A percentile compares a stretch with the other conserved stretches of the same genome.
Conservation (phyloP, 192 early-diverging fungal species). For the Backusella westeae region DNA sequence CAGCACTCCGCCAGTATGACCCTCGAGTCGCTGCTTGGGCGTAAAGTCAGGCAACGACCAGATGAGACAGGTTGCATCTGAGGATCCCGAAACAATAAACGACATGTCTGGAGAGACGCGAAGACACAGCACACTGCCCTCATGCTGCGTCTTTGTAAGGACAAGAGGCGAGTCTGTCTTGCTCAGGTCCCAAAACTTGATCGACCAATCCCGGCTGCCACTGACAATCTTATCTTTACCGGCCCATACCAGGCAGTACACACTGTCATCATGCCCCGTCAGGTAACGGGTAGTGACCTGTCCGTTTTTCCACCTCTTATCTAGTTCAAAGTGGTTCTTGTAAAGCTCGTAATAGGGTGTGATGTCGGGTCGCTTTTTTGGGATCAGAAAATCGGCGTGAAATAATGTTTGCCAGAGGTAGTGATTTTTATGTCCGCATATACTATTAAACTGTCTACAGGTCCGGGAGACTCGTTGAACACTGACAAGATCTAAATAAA, state of each 20-base stretch:
- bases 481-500: constrained; percentile 8
- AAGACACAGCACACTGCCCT: constrained; percentile 74
- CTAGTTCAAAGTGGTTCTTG: constrained; percentile 60
- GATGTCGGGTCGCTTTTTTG: background rate
- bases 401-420: constrained; percentile 20
- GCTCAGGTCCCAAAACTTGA: constrained; percentile 81
- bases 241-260: constrained; percentile 91
- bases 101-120: constrained; percentile 65
- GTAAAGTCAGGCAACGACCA: constrained; percentile 59
- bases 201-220: constrained; percentile 74
- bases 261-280: constrained; percentile 77
- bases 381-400: background rate
- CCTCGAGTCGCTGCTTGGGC: constrained; percentile 53
- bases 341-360: constrained; percentile 50
- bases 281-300: constrained; percentile 52
- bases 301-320: constrained; percentile 54
- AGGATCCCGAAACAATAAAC: constrained; percentile 82
- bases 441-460: background rate
- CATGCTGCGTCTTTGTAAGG: constrained; percentile 62
- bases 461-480: constrained; percentile 1
- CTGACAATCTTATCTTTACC: constrained; percentile 69
- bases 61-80: constrained; percentile 79
- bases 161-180: constrained; percentile 44
- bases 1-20: constrained; percentile 79
- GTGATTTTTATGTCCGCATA: constrained; percentile 2